Percentiles rank a stretch among this genome's conserved stretches.
Conservation (phyloP, 2,329 filamentous ascomycete genomes). For the Fusarium xyrophilum region DNA sequence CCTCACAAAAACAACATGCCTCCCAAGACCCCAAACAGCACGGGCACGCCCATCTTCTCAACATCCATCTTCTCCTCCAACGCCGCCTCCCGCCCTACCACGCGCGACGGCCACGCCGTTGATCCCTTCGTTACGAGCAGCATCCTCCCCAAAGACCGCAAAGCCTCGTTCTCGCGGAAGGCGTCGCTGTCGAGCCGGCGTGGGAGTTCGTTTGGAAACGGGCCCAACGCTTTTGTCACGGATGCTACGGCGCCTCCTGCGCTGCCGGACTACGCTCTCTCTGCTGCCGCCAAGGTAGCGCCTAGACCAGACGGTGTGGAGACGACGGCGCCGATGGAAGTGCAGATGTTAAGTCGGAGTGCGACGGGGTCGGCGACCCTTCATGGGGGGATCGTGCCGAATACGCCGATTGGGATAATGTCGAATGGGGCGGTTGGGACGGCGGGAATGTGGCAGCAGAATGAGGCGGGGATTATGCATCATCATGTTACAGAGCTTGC, state of each 20-base stretch:
- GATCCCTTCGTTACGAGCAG: conserved; percentile 35
- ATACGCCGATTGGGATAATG: conserved; percentile 15
- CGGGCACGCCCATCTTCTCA: conserved; percentile 47
- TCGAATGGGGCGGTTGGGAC: conserved; percentile 33
- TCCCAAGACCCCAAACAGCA: conserved; percentile 38
- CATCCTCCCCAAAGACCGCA: conserved; percentile 55
- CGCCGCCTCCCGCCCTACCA: conserved; percentile 46
- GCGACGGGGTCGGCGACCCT: conserved; percentile 47
- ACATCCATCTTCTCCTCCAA: conserved; percentile 47
- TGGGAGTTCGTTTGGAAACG: conserved; percentile 50
- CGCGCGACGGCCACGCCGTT: conserved; percentile 48
- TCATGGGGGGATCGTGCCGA: conserved; percentile 27
- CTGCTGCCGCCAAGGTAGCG: conserved; percentile 56
- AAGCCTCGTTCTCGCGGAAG: conserved; percentile 62
- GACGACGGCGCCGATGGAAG: conserved; percentile 43
- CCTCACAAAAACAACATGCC: conserved; percentile 23
- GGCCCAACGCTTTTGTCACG: conserved; percentile 49
- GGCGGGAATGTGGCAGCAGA: conserved; percentile 47
- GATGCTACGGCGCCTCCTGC: conserved; percentile 59
- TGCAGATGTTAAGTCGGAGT: conserved; percentile 55
- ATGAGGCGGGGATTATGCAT: conserved; percentile 58
- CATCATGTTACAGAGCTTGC: conserved; percentile 82
- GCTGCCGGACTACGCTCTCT: conserved; percentile 60
- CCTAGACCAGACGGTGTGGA: conserved; percentile 33
- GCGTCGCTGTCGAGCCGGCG: conserved; percentile 58